A percentile compares a stretch with the other conserved stretches of the same genome.
Evolutionary conservation across 305 asterid species (phyloP).

Genomic region (Fraxinus angustifolia): DNA sequence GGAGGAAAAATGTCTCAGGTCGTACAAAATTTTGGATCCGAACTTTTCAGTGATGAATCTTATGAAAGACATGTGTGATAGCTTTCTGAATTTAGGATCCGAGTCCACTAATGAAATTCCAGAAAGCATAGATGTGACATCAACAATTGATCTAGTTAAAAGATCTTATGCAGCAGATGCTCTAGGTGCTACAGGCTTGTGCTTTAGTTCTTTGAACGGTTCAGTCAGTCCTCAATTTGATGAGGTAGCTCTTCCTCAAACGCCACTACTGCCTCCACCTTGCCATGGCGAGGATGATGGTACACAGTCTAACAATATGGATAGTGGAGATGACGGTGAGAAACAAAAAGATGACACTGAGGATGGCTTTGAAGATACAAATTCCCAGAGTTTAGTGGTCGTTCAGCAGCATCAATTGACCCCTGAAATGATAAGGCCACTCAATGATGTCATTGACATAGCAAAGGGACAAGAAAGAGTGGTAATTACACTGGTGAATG

Average conservation of each 20-base stretch:
- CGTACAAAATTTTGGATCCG: slow-evolving; percentile 17
- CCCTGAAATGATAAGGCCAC: slow-evolving; percentile 21
- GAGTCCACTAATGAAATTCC: slow-evolving; percentile 27
- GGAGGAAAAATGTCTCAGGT: slow-evolving; percentile 26
- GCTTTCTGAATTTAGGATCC: slow-evolving; percentile 29
- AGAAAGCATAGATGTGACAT: slow-evolving; percentile 15
- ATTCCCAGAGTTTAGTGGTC: slow-evolving; percentile 32
- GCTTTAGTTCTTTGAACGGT: slow-evolving; percentile 18
- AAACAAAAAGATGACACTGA: slow-evolving; percentile 18
- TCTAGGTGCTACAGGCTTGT: slow-evolving; percentile 22
- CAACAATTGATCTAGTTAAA: slow-evolving; percentile 16
- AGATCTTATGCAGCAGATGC: slow-evolving; percentile 27
- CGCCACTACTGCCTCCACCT: slow-evolving; percentile 23
- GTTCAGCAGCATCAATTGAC: slow-evolving; percentile 27
- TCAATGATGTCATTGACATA: slow-evolving; percentile 38
- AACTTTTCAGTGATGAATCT: slow-evolving; percentile 19
- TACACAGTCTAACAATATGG: slow-evolving; percentile 21
- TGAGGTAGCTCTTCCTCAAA: slow-evolving; percentile 21
- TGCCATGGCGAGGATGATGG: slow-evolving; percentile 24
- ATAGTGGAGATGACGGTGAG: slow-evolving; percentile 16
- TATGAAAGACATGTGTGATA: slow-evolving; percentile 14
- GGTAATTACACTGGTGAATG: slow-evolving; percentile 48
- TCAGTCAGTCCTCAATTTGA: slow-evolving; percentile 19
- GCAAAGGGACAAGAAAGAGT: slow-evolving; percentile 61
- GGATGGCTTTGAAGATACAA: slow-evolving; percentile 19